Base-by-base conservation (phyloP, 1,284 basidiomycete species). In the Malassezia brasiliensis region DNA sequence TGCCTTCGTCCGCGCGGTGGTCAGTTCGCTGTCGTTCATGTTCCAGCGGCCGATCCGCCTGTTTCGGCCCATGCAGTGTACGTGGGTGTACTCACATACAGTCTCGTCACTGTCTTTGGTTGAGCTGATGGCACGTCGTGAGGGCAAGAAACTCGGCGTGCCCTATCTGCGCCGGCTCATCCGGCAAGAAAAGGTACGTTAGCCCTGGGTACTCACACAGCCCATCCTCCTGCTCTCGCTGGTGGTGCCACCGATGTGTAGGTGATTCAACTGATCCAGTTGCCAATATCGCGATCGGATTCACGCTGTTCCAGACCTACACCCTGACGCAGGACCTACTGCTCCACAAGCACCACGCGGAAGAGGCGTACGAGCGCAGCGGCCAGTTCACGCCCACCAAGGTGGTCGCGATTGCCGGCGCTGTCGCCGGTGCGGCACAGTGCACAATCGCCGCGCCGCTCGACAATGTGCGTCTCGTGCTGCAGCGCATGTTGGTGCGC, bases 391-490 rank as follows among this genome's bases (percentile, higher is more conserved):
- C 65, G 17, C 66, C 64, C 8, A 50, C 69, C 19, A 58, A 59
- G 59, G 66, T 72, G 49, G 71, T 73, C 6, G 59, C 63, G 2
- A 53, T 59, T 1, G 68, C 75, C 0, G 76, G 76, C 11, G 66
- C 66, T 1, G 53, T 69, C 5, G 77, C 77, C 5, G 77, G 77
- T 1, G 72, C 74, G 1, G 72, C 75, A 0, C 77, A 77, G 55
- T 75, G 75, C 28, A 61, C 77, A 47, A 67, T 77, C 22, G 75
- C 75, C 2, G 73, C 76, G 0, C 77, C 77, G 0, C 67, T 77
- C 14, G 76, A 77, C 61, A 77, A 77, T 44, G 73, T 77, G 11
- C 70, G 77, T 14, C 63, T 76, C 20, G 66, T 77, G 17, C 62
- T 77, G 5, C 67, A 68, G 52, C 60, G 56, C 19, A 52, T 62